Evolutionary conservation across 1,284 basidiomycete species (phyloP), one percentile per base, ranked within the genome.

Genomic region (Cutaneotrichosporon sp.): DNA sequence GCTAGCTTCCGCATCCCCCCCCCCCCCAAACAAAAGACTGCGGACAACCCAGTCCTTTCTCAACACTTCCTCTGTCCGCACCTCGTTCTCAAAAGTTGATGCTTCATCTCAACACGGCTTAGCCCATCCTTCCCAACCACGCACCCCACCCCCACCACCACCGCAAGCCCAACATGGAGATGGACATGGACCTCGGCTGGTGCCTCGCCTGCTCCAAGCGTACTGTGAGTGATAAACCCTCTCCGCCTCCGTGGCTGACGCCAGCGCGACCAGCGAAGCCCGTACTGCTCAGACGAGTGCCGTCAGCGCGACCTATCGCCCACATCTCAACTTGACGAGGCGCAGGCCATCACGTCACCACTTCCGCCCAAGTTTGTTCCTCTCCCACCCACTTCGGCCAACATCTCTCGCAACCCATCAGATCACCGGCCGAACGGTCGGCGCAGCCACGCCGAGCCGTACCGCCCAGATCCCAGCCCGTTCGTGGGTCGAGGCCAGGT

Each of bases 281-380:
- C 70, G 3, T 78, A 78, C 67, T 78, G 76, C 69, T 75, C 73
- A 18, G 70, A 74, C 10, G 60, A 51, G 11, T 78, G 76, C 58
- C 69, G 75, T 36, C 53, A 54, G 25, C 62, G 65, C 58, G 74
- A 78, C 57, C 62, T 59, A 11, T 7, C 63, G 24, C 54, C 72
- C 0, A 29, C 64, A 1, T 58, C 54, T 10, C 49, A 60, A 6
- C 36, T 56, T 9, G 46, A 34, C 31, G 51, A 62, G 33, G 22
- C 60, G 14, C 29, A 66, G 20, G 47, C 56, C 29, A 66, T 74
- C 59, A 72, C 74, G 10, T 71, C 71, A 4, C 67, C 72, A 2
- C 63, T 73, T 3, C 70, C 68, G 18, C 59, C 63, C 11, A 59
- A 54, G 34, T 57, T 65, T 18, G 45, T 54, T 25, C 54, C 60